phyloP scores from a whole-genome alignment of 2,329 filamentous ascomycete species.

The Calycina herbarum region DNA sequence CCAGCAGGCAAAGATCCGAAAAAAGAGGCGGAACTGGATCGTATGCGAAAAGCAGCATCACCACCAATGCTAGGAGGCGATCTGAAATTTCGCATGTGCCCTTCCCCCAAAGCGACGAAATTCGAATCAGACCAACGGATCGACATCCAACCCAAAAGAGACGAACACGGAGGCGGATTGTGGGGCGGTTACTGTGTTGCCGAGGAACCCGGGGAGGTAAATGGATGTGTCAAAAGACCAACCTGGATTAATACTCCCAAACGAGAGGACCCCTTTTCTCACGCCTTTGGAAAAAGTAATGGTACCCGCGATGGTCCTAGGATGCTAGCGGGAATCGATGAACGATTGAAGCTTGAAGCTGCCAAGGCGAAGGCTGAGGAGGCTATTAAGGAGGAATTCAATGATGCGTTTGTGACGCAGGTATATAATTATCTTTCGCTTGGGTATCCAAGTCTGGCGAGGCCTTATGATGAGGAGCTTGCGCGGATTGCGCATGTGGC shows the following conservation, averaged over 20 bases:
- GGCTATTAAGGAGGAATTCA: constrained; percentile 64
- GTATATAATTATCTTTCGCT: constrained; percentile 96
- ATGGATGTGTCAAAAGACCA: constrained; percentile 35
- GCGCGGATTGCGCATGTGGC: constrained; percentile 74
- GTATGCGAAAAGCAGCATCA: constrained; percentile 58
- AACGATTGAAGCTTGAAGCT: constrained; percentile 33
- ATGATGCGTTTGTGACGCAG: constrained; percentile 85
- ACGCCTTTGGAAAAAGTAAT: constrained; percentile 25
- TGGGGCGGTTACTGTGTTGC: constrained; percentile 73
- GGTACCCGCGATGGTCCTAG: constrained; percentile 27
- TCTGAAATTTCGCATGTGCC: constrained; percentile 76
- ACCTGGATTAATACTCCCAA: constrained; percentile 41
- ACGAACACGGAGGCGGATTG: constrained; percentile 63
- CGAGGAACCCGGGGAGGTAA: constrained; percentile 38
- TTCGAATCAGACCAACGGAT: constrained; percentile 75
- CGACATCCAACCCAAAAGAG: constrained; percentile 53
- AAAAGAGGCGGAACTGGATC: constrained; percentile 43
- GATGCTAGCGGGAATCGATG: constrained; percentile 36
- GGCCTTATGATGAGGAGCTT: constrained; percentile 81
- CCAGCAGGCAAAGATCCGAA: constrained; percentile 25
- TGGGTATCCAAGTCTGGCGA: constrained; percentile 84
- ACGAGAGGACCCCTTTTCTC: constrained; percentile 39
- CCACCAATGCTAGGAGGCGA: constrained; percentile 89
- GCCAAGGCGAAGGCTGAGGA: constrained; percentile 31
- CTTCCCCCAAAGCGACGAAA: constrained; percentile 80